Conservation (phyloP, 306 rosid genomes). For the Fragaria vesca region DNA sequence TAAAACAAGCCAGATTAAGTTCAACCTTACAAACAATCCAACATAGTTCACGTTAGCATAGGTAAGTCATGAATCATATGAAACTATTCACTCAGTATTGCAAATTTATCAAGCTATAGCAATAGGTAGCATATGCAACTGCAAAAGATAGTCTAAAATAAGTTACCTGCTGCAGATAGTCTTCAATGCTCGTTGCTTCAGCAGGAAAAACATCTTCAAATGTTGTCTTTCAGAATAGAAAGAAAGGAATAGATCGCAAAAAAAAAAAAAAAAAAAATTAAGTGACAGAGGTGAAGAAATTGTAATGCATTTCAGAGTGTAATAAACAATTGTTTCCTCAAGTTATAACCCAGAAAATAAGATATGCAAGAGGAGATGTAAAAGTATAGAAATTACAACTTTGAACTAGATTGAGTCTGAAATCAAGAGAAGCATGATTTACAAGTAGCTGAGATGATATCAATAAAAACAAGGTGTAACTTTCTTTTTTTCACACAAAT, state of each 20-base stretch:
- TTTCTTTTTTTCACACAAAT: not conserved
- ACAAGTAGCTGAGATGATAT: not conserved
- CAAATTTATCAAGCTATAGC: too few species aligned
- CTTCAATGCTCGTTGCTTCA: constrained; percentile 93
- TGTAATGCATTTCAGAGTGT: too few species aligned
- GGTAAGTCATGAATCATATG: too few species aligned
- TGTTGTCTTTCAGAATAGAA: constrained; percentile 63
- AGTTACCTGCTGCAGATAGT: constrained; percentile 92
- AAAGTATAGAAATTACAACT: not conserved
- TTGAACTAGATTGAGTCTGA: not conserved
- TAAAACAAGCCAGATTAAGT: too few species aligned
- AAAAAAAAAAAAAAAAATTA: not conserved
- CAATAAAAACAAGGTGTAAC: not conserved
- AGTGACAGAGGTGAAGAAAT: not conserved
- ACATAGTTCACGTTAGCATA: too few species aligned
- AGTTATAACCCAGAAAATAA: not conserved
- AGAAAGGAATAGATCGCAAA: not conserved
- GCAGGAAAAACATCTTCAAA: constrained; percentile 98
- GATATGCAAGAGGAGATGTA: not conserved
- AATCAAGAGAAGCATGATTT: not conserved
- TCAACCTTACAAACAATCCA: too few species aligned
- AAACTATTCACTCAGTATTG: too few species aligned
- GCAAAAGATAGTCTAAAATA: not conserved
- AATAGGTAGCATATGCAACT: too few species aligned
- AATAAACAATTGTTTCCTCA: not conserved